Conservation (phyloP, 1,139 yeast species). For the Geotrichum carabidarum region DNA sequence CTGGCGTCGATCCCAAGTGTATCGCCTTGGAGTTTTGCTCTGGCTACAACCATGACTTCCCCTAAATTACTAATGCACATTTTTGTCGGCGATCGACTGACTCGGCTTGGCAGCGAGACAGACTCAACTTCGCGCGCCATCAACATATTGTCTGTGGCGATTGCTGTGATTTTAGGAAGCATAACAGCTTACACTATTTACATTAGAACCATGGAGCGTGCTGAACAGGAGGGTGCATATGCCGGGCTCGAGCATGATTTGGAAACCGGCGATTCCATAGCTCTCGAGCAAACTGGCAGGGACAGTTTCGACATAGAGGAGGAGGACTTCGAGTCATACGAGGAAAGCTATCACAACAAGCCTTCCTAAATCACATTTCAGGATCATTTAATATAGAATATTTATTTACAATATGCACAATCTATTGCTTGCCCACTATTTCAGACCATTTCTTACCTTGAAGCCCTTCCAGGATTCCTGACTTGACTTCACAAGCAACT, state of each 20-base stretch:
- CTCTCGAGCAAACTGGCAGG: constrained; percentile 1
- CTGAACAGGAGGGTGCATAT: constrained; percentile 13
- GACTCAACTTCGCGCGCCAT: constrained; percentile 51
- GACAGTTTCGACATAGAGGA: constrained; percentile 15
- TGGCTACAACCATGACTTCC: constrained; percentile 63
- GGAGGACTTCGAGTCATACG: constrained; percentile 1
- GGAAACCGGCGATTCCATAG: background rate
- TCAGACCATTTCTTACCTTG: constrained; percentile 78
- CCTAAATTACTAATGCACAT: constrained; percentile 76
- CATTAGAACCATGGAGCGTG: constrained; percentile 25
- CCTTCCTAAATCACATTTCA: background rate
- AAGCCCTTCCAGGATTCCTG: constrained; percentile 64
- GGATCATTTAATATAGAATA: background rate
- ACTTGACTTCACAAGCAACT: constrained; percentile 68
- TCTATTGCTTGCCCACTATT: constrained; percentile 20
- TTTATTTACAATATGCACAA: background rate
- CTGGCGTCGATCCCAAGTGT: constrained; percentile 80
- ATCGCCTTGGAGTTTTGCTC: constrained; percentile 35
- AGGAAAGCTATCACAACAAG: background rate
- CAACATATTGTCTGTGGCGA: constrained; percentile 57
- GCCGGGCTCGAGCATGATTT: constrained; percentile 6
- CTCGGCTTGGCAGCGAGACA: constrained; percentile 56
- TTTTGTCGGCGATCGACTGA: constrained; percentile 74
- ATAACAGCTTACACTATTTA: constrained; percentile 69
- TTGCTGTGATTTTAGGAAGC: constrained; percentile 55